Evolutionary conservation across 2,329 filamentous ascomycete genomes (phyloP).

Genomic region (Lecanicillium sp.): DNA sequence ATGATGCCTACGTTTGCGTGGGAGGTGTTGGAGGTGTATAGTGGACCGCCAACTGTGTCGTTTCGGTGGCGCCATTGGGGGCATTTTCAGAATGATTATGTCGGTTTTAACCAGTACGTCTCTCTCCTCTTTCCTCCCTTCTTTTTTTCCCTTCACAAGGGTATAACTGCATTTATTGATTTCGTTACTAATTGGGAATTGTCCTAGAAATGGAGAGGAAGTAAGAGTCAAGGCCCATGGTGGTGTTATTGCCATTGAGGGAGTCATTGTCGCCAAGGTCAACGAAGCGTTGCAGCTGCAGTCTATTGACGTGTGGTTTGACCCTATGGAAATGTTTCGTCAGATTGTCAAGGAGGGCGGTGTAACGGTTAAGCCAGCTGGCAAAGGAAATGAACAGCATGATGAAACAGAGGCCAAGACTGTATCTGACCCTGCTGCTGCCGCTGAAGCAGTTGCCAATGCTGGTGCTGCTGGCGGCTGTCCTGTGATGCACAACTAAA

Average conservation of each 20-base stretch:
- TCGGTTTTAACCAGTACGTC: constrained; percentile 53
- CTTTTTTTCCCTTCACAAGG: not conserved
- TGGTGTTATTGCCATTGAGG: constrained; percentile 53
- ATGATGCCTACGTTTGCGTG: constrained; percentile 69
- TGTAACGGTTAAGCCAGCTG: too few species aligned
- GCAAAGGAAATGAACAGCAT: too few species aligned
- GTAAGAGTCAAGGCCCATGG: constrained; percentile 54
- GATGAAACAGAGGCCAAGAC: too few species aligned
- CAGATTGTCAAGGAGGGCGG: constrained; percentile 36
- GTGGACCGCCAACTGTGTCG: constrained; percentile 51
- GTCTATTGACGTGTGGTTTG: constrained; percentile 55
- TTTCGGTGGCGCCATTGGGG: constrained; percentile 66
- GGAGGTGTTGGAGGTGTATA: constrained; percentile 62
- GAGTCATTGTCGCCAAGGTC: constrained; percentile 52
- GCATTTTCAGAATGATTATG: constrained; percentile 57
- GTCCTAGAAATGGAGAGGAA: constrained; percentile 56
- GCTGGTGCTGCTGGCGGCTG: too few species aligned
- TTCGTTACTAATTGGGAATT: too few species aligned
- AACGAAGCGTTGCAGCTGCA: constrained; percentile 52
- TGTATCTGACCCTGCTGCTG: too few species aligned
- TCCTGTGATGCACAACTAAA: too few species aligned
- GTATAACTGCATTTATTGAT: constrained; percentile 2
- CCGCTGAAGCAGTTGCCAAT: too few species aligned
- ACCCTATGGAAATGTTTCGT: constrained; percentile 58
- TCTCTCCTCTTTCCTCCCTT: not conserved